Evolutionary conservation across 2,329 filamentous ascomycete genomes (phyloP).

Genomic region (Arthroderma sp.): DNA sequence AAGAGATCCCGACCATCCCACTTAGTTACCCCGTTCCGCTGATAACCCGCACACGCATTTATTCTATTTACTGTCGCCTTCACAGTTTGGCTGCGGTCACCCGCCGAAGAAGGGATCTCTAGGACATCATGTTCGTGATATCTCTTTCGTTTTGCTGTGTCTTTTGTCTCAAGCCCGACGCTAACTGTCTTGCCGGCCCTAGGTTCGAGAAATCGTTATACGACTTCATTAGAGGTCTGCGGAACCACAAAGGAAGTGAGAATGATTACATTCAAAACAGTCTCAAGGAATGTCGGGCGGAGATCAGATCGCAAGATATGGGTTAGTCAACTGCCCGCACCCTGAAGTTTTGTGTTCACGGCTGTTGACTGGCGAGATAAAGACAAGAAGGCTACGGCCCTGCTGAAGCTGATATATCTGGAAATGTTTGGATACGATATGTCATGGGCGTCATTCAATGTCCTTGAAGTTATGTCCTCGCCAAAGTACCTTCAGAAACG

Average conservation of each 20-base stretch:
- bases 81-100: too few species aligned
- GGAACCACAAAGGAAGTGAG: conserved; percentile 90
- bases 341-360: background rate
- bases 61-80: too few species aligned
- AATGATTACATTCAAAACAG: conserved; percentile 89
- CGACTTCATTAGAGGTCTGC: conserved; percentile 91
- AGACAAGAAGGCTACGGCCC: conserved; percentile 92
- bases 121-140: too few species aligned
- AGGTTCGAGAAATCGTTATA: conserved; percentile 99
- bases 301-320: conserved; percentile 90
- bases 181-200: background rate
- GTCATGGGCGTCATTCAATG: conserved; percentile 98
- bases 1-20: too few species aligned
- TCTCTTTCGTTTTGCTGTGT: background rate
- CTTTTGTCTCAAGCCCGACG: background rate
- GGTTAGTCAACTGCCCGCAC: conserved; percentile 38
- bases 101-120: too few species aligned
- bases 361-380: conserved; percentile 7
- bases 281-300: conserved; percentile 85
- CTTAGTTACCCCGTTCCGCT: too few species aligned
- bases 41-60: too few species aligned
- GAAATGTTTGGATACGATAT: conserved; percentile 99
- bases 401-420: conserved; percentile 91
- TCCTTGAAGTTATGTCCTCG: conserved; percentile 97
- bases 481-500: conserved; percentile 89